Evolutionary conservation across 2,329 filamentous ascomycete species (phyloP).

Genomic region (Bertia moriformis): DNA sequence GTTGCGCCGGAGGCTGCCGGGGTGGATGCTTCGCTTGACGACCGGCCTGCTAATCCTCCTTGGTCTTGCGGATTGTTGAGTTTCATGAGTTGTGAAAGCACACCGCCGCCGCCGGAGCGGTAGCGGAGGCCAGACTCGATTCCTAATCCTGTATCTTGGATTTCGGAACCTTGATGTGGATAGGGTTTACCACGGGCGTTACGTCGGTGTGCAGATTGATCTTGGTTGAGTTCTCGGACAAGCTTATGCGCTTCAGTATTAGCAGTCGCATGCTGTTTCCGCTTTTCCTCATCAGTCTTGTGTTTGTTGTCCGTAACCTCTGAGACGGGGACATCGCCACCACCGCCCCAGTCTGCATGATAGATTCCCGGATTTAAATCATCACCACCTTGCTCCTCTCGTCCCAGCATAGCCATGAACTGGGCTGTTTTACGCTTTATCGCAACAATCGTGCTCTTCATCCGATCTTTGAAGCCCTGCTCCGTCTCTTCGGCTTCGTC

Average conservation of each 20-base stretch:
- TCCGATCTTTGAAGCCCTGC: too few relatives aligned
- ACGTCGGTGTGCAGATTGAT: slow-evolving; percentile 9
- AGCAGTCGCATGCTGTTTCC: slow-evolving; percentile 8
- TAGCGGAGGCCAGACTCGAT: slow-evolving; percentile 4
- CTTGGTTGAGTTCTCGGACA: slow-evolving; percentile 14
- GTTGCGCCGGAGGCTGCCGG: not conserved
- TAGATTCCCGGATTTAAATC: slow-evolving; percentile 10
- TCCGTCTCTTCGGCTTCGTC: not conserved
- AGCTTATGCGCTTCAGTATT: slow-evolving; percentile 15
- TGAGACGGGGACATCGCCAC: slow-evolving; percentile 9
- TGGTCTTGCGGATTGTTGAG: slow-evolving; percentile 6
- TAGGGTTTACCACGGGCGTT: slow-evolving; percentile 4
- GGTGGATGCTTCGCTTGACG: not conserved
- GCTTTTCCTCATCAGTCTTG: slow-evolving; percentile 13
- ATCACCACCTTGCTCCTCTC: slow-evolving; percentile 9
- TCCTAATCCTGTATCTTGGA: slow-evolving; percentile 2
- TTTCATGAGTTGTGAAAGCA: slow-evolving; percentile 15
- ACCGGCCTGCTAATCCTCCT: not conserved
- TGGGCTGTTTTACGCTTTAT: not conserved
- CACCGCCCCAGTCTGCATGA: slow-evolving; percentile 12
- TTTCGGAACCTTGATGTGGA: slow-evolving; percentile 1
- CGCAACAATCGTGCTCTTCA: not conserved
- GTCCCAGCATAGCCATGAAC: slow-evolving; percentile 6
- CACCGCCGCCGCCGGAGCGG: slow-evolving; percentile 13
- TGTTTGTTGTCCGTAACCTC: slow-evolving; percentile 14